These are phyloP conservation scores for Fusarium austroafricanum DNA, from an alignment of 2,329 filamentous ascomycete genomes.

Conservation along the genomic window DNA sequence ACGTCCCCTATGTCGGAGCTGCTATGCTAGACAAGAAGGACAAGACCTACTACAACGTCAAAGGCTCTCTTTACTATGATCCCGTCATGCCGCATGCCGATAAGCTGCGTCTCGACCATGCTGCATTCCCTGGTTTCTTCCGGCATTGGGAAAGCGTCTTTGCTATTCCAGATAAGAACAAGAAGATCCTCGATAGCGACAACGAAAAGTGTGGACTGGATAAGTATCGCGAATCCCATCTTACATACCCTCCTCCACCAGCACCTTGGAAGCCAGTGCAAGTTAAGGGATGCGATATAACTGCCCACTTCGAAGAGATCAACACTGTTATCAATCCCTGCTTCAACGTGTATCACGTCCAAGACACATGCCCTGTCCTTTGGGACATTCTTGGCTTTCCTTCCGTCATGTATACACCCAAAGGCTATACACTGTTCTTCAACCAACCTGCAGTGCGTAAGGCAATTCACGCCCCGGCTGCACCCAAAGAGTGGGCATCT, in stretches of 20 bases:
- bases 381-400: conserved; percentile 7
- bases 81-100: conserved; percentile 22
- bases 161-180: conserved; percentile 19
- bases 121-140: conserved; percentile 12
- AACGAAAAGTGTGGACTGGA: conserved; percentile 23
- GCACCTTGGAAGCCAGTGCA: conserved; percentile 20
- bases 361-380: conserved; percentile 6
- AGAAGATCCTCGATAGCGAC: conserved; percentile 21
- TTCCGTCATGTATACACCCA: conserved; percentile 7
- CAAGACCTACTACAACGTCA: conserved; percentile 6
- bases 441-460: conserved; percentile 12
- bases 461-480: conserved; percentile 2
- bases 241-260: conserved; percentile 4
- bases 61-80: conserved; percentile 21
- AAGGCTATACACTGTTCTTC: background rate
- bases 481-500: conserved; percentile 8
- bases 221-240: conserved; percentile 15
- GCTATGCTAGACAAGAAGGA: conserved; percentile 20
- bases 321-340: conserved; percentile 14
- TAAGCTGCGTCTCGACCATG: conserved; percentile 3
- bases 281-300: conserved; percentile 18
- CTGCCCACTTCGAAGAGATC: conserved; percentile 8
- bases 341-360: conserved; percentile 19
- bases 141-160: conserved; percentile 24
- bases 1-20: conserved; percentile 19